A percentile compares a stretch with the other conserved stretches of the same genome.
phyloP scores from a whole-genome alignment of 2,329 filamentous ascomycete species.

The Magnaporthiopsis rhizophila region DNA sequence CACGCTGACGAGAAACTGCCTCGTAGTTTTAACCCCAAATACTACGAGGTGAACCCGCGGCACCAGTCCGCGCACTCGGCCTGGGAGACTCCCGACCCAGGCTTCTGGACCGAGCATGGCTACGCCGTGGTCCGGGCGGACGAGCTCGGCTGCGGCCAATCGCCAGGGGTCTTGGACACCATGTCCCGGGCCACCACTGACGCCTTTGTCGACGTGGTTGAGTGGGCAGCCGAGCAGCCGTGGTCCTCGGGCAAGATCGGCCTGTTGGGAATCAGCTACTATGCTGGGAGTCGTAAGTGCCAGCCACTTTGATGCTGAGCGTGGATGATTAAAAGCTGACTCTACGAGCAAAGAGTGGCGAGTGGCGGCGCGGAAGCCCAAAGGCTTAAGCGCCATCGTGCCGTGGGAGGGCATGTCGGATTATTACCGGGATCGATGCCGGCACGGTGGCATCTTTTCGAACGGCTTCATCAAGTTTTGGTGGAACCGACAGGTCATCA shows the following conservation, averaged over 20 bases:
- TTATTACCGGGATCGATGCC: conserved; percentile 47
- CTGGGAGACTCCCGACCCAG: conserved; percentile 52
- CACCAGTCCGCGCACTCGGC: conserved; percentile 46
- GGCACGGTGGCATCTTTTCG: conserved; percentile 54
- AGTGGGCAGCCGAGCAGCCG: conserved; percentile 37
- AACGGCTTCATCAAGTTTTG: conserved; percentile 54
- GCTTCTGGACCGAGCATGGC: conserved; percentile 45
- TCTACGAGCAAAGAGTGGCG: conserved; percentile 28
- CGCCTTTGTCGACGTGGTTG: conserved; percentile 39
- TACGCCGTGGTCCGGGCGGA: conserved; percentile 48
- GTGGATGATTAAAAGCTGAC: no score
- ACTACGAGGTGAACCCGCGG: conserved; percentile 41
- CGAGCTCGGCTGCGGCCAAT: conserved; percentile 39
- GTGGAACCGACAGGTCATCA: conserved; percentile 60
- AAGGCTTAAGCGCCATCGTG: conserved; percentile 37
- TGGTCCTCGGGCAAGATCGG: conserved; percentile 43
- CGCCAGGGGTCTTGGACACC: conserved; percentile 36
- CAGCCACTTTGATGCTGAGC: no score
- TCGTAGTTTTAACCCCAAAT: conserved; percentile 28
- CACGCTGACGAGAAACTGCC: no score
- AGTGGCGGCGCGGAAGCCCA: conserved; percentile 37
- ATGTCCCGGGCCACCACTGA: conserved; percentile 41
- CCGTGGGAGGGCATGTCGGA: conserved; percentile 48
- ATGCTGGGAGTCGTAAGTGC: conserved; percentile 25
- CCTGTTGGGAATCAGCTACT: conserved; percentile 40